Base-by-base conservation (phyloP, 73 alveolate species). In the Symbiodinium natans region DNA sequence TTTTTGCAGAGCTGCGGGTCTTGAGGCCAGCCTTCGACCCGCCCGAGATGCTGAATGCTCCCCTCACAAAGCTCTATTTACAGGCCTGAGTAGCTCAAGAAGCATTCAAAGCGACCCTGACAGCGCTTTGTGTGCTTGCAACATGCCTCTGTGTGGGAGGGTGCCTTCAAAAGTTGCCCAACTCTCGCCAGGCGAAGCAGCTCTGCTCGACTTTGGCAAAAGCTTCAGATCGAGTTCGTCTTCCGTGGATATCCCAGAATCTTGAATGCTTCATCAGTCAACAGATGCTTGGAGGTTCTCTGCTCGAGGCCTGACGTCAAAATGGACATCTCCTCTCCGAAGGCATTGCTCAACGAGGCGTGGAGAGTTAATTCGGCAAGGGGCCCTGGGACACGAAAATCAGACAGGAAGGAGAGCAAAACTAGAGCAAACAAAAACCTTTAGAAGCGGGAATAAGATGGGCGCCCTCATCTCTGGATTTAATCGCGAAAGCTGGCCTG, bases 41-140 rank as follows among this genome's bases (percentile, higher is more conserved):
- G 5, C 98, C 98, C 27, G 98, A 92, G 98, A 92, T 92, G 98
- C 98, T 92, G 27, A 92, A 92, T 38, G 98, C 98, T n/a, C 98
- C 98, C 3, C 63, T 92, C 33, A 92, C 98, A 17, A 92, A 92
- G 98, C 98, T 92, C 77, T 92, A 92, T 63, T 34, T 92, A 92
- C 98, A 92, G 83, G 98, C 59, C 34, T 5, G 25, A 7, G 83
- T 4, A 13, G 19, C 83, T 31, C 42, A 73, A 59, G 77, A 10
- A 17, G 23, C 80, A 6, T 6, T 11, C 29, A 6, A 19, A 19
- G 71, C 19, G 19, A 19, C 71, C 19, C 27, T 13, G 10, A 19
- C 19, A 52, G 71, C 19, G 71, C 19, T 52, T 52, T 52, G 71
- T 13, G 27, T 52, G 27, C 71, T 52, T 19, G 71, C 71, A 52